Conservation (phyloP, 208 protist genomes). For the Phytomonas sp. region DNA sequence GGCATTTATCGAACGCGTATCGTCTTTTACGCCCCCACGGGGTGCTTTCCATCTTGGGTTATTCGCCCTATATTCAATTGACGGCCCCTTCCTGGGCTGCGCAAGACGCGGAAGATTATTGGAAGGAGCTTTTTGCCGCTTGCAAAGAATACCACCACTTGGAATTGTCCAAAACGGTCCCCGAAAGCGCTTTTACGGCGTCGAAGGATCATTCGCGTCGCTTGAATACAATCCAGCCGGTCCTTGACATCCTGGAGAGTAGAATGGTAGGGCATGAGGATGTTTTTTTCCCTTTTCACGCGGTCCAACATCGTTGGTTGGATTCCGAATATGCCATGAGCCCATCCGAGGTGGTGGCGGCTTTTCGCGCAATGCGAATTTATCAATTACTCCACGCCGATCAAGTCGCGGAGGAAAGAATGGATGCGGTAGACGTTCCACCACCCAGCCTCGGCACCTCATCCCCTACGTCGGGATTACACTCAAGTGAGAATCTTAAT, state of each 20-base stretch:
- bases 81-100: constrained; percentile 38
- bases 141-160: not conserved
- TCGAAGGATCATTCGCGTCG: not conserved
- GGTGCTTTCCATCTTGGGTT: constrained; percentile 62
- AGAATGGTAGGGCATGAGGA: constrained; percentile 45
- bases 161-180: constrained; percentile 1
- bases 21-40: constrained; percentile 57
- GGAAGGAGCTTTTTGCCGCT: constrained; percentile 4
- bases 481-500: too few relatives aligned
- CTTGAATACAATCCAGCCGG: constrained; percentile 14
- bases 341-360: constrained; percentile 32
- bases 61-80: constrained; percentile 20
- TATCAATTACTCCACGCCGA: constrained; percentile 40
- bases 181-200: not conserved
- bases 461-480: too few relatives aligned
- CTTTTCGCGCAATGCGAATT: constrained; percentile 33
- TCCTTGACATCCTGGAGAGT: constrained; percentile 28
- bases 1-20: constrained; percentile 70
- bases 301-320: constrained; percentile 59
- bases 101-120: constrained; percentile 34
- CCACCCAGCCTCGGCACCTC: too few relatives aligned
- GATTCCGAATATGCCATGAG: constrained; percentile 49
- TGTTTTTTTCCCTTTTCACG: constrained; percentile 71
- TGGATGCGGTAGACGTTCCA: too few relatives aligned
- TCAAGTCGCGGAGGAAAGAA: constrained; percentile 13